Evolutionary conservation across 2,329 filamentous ascomycete genomes (phyloP).

Genomic region (Ceratocystis huliohia): DNA sequence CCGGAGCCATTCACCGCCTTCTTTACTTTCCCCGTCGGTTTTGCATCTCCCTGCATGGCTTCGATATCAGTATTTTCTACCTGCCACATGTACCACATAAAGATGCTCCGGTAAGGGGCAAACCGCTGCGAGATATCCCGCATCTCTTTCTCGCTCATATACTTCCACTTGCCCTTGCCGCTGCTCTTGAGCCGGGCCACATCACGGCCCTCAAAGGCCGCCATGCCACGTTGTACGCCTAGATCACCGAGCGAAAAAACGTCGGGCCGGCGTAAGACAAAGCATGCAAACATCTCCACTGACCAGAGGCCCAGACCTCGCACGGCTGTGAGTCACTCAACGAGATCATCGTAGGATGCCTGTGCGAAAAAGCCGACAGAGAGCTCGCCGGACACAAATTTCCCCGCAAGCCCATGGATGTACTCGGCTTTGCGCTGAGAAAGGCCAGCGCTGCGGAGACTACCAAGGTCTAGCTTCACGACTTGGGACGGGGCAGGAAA

Average conservation of each 20-base stretch:
- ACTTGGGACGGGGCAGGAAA: slow-evolving; percentile 75
- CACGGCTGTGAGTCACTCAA: slow-evolving; percentile 71
- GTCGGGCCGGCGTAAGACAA: slow-evolving; percentile 86
- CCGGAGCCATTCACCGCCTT: slow-evolving; percentile 20
- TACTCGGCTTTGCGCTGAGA: slow-evolving; percentile 96
- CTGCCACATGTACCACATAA: slow-evolving; percentile 99
- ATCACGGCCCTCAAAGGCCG: slow-evolving; percentile 70
- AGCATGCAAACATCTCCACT: slow-evolving; percentile 96
- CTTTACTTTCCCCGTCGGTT: not conserved
- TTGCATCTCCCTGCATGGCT: slow-evolving; percentile 34
- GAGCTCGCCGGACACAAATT: slow-evolving; percentile 64
- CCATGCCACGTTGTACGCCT: slow-evolving; percentile 90
- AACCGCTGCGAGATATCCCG: slow-evolving; percentile 66
- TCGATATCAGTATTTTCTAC: slow-evolving; percentile 67
- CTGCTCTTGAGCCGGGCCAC: slow-evolving; percentile 70
- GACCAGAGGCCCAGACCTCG: slow-evolving; percentile 81
- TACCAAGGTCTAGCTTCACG: slow-evolving; percentile 46
- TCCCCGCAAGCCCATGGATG: slow-evolving; percentile 69
- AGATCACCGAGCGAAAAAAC: slow-evolving; percentile 87
- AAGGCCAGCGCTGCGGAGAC: slow-evolving; percentile 70
- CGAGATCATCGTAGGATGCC: slow-evolving; percentile 73
- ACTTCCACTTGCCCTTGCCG: slow-evolving; percentile 79
- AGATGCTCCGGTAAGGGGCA: slow-evolving; percentile 74
- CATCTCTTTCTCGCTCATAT: slow-evolving; percentile 94
- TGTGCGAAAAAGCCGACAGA: slow-evolving; percentile 58